Evolutionary conservation across 139 green algal species (phyloP).

Genomic region (Monoraphidium neglectum): DNA sequence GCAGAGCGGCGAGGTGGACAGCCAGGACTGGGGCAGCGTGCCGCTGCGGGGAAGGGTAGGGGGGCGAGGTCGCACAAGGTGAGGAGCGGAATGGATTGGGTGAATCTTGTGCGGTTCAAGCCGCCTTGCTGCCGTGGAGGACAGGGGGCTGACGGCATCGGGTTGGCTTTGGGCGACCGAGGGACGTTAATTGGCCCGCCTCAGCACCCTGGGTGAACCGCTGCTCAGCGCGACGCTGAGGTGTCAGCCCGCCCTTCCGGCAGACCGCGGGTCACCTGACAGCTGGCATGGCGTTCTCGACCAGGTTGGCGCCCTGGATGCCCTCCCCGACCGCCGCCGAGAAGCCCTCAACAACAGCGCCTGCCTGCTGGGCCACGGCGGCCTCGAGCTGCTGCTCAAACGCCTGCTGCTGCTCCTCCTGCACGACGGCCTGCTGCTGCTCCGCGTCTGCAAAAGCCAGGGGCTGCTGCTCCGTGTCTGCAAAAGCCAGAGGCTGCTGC

Average conservation of each 20-base stretch:
- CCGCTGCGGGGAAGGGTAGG: background rate
- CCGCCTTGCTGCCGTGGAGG: too few species aligned
- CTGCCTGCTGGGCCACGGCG: background rate
- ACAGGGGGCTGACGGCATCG: background rate
- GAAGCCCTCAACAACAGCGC: background rate
- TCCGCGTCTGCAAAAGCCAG: too few species aligned
- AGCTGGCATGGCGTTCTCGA: slow-evolving; percentile 17
- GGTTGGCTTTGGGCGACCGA: background rate
- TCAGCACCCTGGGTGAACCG: background rate
- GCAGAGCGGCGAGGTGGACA: background rate
- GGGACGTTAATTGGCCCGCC: background rate
- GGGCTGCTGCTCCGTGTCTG: background rate
- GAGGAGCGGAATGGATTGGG: background rate
- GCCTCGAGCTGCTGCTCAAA: background rate
- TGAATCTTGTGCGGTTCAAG: background rate
- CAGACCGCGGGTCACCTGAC: slow-evolving; percentile 6
- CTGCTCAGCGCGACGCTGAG: background rate
- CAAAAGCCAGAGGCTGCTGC: background rate
- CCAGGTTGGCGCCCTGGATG: slow-evolving; percentile 14
- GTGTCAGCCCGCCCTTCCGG: background rate
- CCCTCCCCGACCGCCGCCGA: background rate
- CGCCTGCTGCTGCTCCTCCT: background rate
- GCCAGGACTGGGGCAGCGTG: background rate
- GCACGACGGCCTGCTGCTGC: background rate
- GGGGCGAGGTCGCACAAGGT: background rate